Conservation (phyloP, 495 filamentous ascomycete species). For the Xylaria nigripes region DNA sequence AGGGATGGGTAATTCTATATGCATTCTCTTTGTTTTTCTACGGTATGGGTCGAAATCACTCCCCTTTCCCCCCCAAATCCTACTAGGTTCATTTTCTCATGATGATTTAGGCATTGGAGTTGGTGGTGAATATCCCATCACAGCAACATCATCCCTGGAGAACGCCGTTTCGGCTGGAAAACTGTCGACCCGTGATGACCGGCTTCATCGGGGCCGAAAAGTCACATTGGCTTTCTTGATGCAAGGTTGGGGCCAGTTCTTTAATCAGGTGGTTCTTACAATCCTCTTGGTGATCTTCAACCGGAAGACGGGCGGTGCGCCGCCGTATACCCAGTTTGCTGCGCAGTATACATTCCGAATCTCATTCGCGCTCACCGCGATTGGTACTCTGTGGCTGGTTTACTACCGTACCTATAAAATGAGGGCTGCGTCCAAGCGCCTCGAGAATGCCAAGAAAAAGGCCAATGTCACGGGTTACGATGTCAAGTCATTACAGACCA, state of each 20-base stretch:
- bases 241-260: conserved; percentile 93
- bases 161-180: conserved; percentile 76
- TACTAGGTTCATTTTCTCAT: not conserved
- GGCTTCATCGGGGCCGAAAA: conserved; percentile 86
- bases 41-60: conserved; percentile 32
- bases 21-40: conserved; percentile 87
- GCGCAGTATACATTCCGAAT: conserved; percentile 81
- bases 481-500: conserved; percentile 63
- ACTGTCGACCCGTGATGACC: conserved; percentile 79
- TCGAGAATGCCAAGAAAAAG: conserved; percentile 73
- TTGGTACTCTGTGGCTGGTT: conserved; percentile 84
- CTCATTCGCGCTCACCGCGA: conserved; percentile 74
- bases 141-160: conserved; percentile 91
- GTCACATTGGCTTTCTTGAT: conserved; percentile 90
- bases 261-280: conserved; percentile 82
- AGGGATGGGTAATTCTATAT: conserved; percentile 92
- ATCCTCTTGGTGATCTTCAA: conserved; percentile 74
- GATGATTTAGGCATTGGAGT: conserved; percentile 57
- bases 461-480: conserved; percentile 81
- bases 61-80: no score
- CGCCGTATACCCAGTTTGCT: conserved; percentile 61
- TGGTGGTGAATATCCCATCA: conserved; percentile 92
- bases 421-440: conserved; percentile 61
- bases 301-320: conserved; percentile 53
- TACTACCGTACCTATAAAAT: conserved; percentile 90